Evolutionary conservation across 2,329 filamentous ascomycete genomes (phyloP).

Genomic region (Lachnellula subtilissima): DNA sequence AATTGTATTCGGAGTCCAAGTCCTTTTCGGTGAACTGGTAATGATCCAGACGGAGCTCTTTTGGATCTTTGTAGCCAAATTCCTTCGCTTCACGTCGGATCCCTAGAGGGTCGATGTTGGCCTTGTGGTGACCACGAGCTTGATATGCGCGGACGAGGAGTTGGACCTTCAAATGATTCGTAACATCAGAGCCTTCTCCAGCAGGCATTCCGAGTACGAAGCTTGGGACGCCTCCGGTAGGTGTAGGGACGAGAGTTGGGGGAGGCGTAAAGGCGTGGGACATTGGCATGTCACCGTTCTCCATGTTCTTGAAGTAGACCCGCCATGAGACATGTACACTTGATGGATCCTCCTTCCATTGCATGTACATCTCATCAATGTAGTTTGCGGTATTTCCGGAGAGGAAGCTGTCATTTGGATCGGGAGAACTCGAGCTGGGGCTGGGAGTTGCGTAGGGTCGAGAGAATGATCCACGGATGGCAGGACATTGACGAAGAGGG

Average conservation of each 20-base stretch:
- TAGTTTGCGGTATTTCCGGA: constrained; percentile 97
- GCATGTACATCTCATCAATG: constrained; percentile 99
- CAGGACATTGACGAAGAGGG: not conserved
- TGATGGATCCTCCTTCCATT: constrained; percentile 89
- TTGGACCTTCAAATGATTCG: constrained; percentile 97
- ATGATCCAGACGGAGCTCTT: constrained; percentile 87
- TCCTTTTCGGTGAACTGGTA: constrained; percentile 96
- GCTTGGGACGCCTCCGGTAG: constrained; percentile 71
- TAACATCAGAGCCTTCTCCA: constrained; percentile 73
- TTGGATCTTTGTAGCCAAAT: constrained; percentile 81
- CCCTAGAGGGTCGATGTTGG: constrained; percentile 90
- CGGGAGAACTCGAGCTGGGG: constrained; percentile 46
- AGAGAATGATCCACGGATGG: not conserved
- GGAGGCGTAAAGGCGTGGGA: constrained; percentile 96
- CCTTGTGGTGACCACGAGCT: constrained; percentile 96
- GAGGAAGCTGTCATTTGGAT: constrained; percentile 93
- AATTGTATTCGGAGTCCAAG: constrained; percentile 82
- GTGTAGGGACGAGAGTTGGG: constrained; percentile 80
- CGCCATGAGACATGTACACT: constrained; percentile 99
- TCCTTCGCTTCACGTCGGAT: constrained; percentile 82
- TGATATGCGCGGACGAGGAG: constrained; percentile 96
- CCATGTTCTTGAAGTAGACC: constrained; percentile 99
- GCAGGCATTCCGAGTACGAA: constrained; percentile 62
- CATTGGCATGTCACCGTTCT: constrained; percentile 94
- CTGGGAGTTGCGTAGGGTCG: constrained; percentile 50